Evolutionary conservation across 139 green algal genomes (phyloP).

Genomic region (Chlorella sp.): DNA sequence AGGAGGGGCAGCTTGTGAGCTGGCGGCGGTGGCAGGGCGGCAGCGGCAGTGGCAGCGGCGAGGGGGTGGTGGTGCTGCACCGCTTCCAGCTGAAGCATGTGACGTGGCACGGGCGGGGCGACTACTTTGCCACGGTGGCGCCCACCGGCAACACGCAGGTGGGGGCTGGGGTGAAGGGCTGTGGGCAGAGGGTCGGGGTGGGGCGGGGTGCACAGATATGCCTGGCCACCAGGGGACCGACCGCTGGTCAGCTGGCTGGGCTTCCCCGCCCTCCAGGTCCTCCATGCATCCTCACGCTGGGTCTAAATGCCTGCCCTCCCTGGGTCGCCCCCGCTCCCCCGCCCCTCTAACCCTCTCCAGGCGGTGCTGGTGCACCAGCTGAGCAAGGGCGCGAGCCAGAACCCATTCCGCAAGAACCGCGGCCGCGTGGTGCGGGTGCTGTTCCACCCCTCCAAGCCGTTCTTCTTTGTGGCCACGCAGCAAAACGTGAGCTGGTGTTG

Average conservation of each 20-base stretch:
- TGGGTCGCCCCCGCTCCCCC: neutral
- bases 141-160: slow-evolving; percentile 83
- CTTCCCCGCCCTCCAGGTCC: too few species aligned
- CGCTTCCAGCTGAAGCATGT: slow-evolving; percentile 62
- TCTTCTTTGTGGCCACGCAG: slow-evolving; percentile 96
- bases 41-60: slow-evolving; percentile 7
- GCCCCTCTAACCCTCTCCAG: slow-evolving; percentile 38
- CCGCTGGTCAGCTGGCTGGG: too few species aligned
- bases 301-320: neutral
- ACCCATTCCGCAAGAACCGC: slow-evolving; percentile 94
- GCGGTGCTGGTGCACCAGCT: slow-evolving; percentile 97
- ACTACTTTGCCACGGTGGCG: slow-evolving; percentile 91
- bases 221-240: too few species aligned
- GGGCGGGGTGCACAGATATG: slow-evolving; percentile 18
- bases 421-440: slow-evolving; percentile 79
- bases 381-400: slow-evolving; percentile 78
- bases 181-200: neutral
- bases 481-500: slow-evolving; percentile 77
- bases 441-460: slow-evolving; percentile 95
- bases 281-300: neutral
- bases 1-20: slow-evolving; percentile 23
- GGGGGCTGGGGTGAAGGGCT: neutral
- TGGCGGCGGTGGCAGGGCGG: slow-evolving; percentile 31
- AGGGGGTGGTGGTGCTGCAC: slow-evolving; percentile 51
- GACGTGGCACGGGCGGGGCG: slow-evolving; percentile 89